Conservation (phyloP, 2,329 filamentous ascomycete species). For the Fusarium sp. region DNA sequence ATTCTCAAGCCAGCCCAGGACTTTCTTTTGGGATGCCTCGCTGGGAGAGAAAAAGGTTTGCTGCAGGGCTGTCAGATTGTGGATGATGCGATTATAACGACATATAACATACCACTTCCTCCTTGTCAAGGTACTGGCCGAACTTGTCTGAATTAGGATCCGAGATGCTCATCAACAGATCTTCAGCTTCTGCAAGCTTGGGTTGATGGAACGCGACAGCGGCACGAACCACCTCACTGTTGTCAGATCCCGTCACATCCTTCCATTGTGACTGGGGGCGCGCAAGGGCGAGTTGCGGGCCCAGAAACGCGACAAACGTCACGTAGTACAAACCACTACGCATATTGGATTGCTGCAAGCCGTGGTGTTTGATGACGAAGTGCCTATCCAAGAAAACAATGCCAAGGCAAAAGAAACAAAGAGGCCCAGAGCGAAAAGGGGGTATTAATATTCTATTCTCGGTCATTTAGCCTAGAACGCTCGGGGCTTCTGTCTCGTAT, state of each 20-base stretch:
- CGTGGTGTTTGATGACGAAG: too few species aligned
- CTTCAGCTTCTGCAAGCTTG: constrained; percentile 5
- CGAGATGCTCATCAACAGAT: constrained; percentile 7
- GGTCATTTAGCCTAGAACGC: not conserved
- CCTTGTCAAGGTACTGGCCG: not conserved
- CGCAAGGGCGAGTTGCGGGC: not conserved
- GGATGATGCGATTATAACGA: too few species aligned
- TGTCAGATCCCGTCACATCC: not conserved
- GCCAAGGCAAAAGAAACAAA: not conserved
- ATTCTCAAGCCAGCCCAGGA: not conserved
- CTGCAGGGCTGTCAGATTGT: not conserved
- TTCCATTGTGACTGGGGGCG: constrained; percentile 11
- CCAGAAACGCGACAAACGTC: not conserved
- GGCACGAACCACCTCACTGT: constrained; percentile 5
- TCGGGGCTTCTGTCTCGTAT: not conserved
- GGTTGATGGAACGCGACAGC: constrained; percentile 13
- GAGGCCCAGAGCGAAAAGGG: not conserved
- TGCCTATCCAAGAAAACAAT: too few species aligned
- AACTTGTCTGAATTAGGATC: not conserved
- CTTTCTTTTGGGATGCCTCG: not conserved
- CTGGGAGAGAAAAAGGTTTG: constrained; percentile 1
- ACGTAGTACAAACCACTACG: not conserved
- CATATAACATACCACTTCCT: not conserved
- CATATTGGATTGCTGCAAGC: not conserved
- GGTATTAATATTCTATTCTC: not conserved